Evolutionary conservation across 257 asterid genomes (phyloP).

Genomic region (Paraleonurus japonicus): DNA sequence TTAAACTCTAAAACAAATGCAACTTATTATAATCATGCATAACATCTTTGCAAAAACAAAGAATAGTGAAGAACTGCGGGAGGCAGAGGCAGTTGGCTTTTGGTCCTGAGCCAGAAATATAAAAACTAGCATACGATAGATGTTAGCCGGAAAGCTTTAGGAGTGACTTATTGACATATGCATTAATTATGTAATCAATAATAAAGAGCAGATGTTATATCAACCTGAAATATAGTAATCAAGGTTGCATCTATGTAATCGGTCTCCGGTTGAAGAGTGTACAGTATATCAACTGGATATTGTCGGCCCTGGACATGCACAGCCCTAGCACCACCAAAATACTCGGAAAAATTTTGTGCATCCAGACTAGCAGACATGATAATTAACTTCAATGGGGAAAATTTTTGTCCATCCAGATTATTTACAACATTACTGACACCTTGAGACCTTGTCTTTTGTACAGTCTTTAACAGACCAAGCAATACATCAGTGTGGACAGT

Average conservation of each 20-base stretch:
- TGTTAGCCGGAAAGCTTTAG: constrained; percentile 7
- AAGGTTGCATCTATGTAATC: constrained; percentile 90
- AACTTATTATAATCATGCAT: not conserved
- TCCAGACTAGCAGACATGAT: constrained; percentile 99
- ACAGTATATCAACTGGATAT: constrained; percentile 72
- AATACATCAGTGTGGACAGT: constrained; percentile 96
- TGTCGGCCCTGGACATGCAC: constrained; percentile 95
- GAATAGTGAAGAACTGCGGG: not conserved
- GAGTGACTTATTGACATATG: not conserved
- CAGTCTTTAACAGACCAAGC: constrained; percentile 85
- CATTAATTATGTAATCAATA: constrained; percentile 24
- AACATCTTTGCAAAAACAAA: not conserved
- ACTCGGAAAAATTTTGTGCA: constrained; percentile 76
- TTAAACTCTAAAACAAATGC: not conserved
- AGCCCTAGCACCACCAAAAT: constrained; percentile 92
- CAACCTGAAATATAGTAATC: constrained; percentile 92
- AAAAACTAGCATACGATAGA: constrained; percentile 6
- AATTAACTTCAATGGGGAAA: constrained; percentile 71
- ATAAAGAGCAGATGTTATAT: constrained; percentile 3
- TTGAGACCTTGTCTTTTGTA: constrained; percentile 69
- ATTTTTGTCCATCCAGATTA: constrained; percentile 44
- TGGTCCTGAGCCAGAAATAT: not conserved
- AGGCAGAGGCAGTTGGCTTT: not conserved
- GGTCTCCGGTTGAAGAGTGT: constrained; percentile 81
- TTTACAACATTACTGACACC: constrained; percentile 31